These are phyloP conservation scores for Corymbia maculata DNA, from an alignment of 345 rosid genomes.

Conservation along the genomic window DNA sequence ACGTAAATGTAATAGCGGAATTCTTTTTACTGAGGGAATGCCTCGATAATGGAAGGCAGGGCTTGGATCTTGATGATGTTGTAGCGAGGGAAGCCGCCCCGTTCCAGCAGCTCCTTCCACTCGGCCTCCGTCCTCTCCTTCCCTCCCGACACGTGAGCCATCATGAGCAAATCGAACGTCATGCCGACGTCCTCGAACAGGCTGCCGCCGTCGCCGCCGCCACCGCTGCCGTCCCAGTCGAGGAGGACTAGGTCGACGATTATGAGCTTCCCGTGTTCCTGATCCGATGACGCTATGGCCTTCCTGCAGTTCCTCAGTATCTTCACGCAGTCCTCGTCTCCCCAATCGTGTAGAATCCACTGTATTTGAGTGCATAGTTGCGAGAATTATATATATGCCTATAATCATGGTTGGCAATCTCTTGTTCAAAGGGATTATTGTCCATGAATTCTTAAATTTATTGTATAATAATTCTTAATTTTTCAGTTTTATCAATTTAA, in stretches of 20 bases:
- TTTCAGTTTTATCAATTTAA: not conserved
- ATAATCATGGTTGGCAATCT: not conserved
- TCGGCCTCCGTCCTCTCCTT: constrained; percentile 17
- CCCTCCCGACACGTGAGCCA: constrained; percentile 10
- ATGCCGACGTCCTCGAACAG: not conserved
- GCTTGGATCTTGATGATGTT: constrained; percentile 11
- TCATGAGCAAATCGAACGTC: constrained; percentile 13
- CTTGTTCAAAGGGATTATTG: not conserved
- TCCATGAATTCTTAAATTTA: rapidly evolving
- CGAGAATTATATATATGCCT: not conserved
- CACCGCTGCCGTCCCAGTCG: not conserved
- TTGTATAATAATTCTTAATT: rapidly evolving
- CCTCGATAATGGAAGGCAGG: constrained; percentile 15
- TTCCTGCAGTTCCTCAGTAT: constrained; percentile 16
- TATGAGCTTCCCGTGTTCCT: constrained; percentile 4
- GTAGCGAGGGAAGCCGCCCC: constrained; percentile 23
- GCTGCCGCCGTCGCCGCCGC: not conserved
- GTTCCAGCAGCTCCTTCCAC: constrained; percentile 17
- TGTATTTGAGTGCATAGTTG: not conserved
- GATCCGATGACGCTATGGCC: not conserved
- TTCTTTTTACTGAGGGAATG: not conserved
- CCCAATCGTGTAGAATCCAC: constrained; percentile 24
- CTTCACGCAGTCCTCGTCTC: constrained; percentile 8
- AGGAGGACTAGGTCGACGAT: constrained; percentile 3
- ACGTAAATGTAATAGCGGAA: not conserved